A percentile compares a stretch with the other conserved stretches of the same genome.
Evolutionary conservation across 768 basidiomycete genomes (phyloP).

Genomic region (Mycena epipterygia): DNA sequence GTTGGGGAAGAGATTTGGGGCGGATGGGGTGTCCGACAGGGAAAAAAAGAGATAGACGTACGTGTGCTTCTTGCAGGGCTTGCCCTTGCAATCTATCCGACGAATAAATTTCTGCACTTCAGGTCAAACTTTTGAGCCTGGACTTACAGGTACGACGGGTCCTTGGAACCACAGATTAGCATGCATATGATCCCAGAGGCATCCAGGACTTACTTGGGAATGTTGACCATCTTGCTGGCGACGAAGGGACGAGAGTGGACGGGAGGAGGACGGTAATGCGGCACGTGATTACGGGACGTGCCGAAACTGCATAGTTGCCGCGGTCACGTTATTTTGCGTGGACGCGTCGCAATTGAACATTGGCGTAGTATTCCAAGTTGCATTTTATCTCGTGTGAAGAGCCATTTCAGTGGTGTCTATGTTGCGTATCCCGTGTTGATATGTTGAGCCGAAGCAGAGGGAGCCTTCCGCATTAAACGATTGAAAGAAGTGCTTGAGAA

Average conservation of each 20-base stretch:
- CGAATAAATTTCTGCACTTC: constrained; percentile 20
- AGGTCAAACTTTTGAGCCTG: background rate
- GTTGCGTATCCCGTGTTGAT: no score
- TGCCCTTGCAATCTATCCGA: constrained; percentile 92
- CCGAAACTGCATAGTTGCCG: background rate
- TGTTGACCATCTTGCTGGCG: constrained; percentile 86
- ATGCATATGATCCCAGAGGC: background rate
- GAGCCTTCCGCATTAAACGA: no score
- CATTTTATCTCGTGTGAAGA: no score
- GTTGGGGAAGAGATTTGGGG: background rate
- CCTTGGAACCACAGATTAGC: constrained; percentile 53
- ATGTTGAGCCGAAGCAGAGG: no score
- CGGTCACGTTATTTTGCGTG: no score
- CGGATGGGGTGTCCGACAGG: background rate
- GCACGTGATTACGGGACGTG: constrained; percentile 4
- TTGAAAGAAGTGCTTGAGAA: no score
- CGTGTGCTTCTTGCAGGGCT: constrained; percentile 98
- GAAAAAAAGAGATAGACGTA: constrained; percentile 55
- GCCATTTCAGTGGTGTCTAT: no score
- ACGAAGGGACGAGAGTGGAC: constrained; percentile 51
- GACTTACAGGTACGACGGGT: constrained; percentile 97
- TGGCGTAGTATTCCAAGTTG: no score
- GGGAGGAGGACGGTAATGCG: background rate
- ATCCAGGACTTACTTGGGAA: constrained; percentile 85
- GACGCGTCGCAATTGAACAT: no score